Conservation (phyloP, 73 alveolate genomes). For the Paramecium octaurelia region DNA sequence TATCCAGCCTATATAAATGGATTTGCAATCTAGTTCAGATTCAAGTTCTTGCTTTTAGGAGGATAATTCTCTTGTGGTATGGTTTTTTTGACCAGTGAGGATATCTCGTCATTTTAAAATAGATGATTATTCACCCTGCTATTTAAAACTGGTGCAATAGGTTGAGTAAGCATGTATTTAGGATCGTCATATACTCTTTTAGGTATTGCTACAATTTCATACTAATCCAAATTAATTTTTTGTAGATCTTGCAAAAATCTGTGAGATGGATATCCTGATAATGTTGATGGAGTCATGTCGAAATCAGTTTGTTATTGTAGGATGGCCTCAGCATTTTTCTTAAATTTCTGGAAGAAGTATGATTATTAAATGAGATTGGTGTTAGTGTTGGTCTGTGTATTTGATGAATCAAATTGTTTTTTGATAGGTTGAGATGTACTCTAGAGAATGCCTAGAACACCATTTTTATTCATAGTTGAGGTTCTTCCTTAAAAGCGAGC, state of each 20-base stretch:
- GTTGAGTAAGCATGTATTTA: not conserved
- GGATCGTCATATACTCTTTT: not conserved
- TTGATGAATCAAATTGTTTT: not conserved
- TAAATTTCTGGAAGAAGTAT: not conserved
- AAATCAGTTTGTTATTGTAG: not conserved
- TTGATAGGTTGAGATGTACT: not conserved
- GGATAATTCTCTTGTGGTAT: not conserved
- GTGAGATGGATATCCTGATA: not conserved
- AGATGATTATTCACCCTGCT: not conserved
- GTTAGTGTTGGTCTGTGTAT: not conserved
- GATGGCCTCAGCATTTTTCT: not conserved
- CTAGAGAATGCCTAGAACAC: not conserved
- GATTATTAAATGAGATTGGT: not conserved
- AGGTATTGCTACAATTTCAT: conserved; percentile 4
- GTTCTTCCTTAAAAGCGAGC: conserved; percentile 29
- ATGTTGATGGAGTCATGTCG: not conserved
- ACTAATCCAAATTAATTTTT: not conserved
- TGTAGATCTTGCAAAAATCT: not conserved
- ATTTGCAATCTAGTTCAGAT: not conserved
- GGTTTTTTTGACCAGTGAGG: not conserved
- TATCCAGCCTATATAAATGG: not conserved
- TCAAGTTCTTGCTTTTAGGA: not conserved
- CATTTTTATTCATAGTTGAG: not conserved
- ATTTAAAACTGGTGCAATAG: not conserved
- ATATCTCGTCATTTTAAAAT: not conserved